Percentiles rank a stretch among this genome's conserved stretches.
phyloP scores from a whole-genome alignment of 2,329 filamentous ascomycete genomes.

The Curvularia eragrostidis region DNA sequence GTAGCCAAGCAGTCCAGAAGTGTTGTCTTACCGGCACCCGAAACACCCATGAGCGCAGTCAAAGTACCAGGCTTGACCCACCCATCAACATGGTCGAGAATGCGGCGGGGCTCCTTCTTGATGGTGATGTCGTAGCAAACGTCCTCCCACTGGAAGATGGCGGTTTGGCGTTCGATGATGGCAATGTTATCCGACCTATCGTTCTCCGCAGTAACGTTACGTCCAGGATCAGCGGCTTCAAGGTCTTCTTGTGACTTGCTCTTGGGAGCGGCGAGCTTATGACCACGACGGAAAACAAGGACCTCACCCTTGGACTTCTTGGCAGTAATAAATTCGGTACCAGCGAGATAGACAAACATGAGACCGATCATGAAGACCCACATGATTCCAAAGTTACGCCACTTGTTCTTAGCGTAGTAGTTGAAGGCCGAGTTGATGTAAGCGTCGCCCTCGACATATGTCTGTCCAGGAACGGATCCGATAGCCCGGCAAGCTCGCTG shows the following conservation, averaged over 20 bases:
- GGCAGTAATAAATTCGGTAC: slow-evolving; percentile 56
- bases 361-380: slow-evolving; percentile 55
- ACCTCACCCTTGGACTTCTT: slow-evolving; percentile 62
- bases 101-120: slow-evolving; percentile 75
- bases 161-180: slow-evolving; percentile 68
- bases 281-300: slow-evolving; percentile 57
- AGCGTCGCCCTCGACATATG: slow-evolving; percentile 49
- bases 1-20: slow-evolving; percentile 85
- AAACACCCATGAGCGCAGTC: slow-evolving; percentile 86
- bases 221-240: slow-evolving; percentile 46
- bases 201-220: slow-evolving; percentile 44
- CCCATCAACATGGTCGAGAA: slow-evolving; percentile 85
- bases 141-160: slow-evolving; percentile 85
- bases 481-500: slow-evolving; percentile 52
- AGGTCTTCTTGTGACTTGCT: slow-evolving; percentile 52
- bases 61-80: slow-evolving; percentile 94
- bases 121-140: slow-evolving; percentile 83
- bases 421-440: slow-evolving; percentile 47
- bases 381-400: slow-evolving; percentile 57
- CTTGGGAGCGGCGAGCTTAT: slow-evolving; percentile 56
- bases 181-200: slow-evolving; percentile 51
- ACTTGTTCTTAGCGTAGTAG: slow-evolving; percentile 51
- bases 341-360: slow-evolving; percentile 52
- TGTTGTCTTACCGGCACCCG: slow-evolving; percentile 93
- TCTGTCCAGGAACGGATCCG: slow-evolving; percentile 50